Conservation (phyloP, 805 yeast species). For the Torulaspora maleeae region DNA sequence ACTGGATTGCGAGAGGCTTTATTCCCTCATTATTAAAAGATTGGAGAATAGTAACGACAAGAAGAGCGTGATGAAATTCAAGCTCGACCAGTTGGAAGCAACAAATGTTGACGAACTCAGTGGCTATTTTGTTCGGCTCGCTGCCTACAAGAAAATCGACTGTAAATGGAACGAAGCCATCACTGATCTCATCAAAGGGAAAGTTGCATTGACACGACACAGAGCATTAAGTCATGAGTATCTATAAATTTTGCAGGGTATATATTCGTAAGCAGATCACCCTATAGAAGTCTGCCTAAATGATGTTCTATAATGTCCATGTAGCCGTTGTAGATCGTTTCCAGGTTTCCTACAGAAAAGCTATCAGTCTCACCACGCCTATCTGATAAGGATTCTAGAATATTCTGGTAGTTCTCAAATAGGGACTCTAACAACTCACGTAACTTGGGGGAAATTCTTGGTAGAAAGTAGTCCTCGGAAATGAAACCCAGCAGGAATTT, state of each 20-base stretch:
- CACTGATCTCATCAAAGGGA: constrained; percentile 42
- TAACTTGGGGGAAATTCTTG: constrained; percentile 5
- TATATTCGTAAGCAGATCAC: neutral
- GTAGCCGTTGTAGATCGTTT: constrained; percentile 22
- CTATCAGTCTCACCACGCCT: neutral
- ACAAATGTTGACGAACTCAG: constrained; percentile 67
- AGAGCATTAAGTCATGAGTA: constrained; percentile 23
- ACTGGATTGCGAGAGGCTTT: constrained; percentile 35
- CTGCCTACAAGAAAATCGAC: constrained; percentile 37
- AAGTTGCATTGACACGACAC: constrained; percentile 19
- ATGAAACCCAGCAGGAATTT: constrained; percentile 29
- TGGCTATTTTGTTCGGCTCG: constrained; percentile 57
- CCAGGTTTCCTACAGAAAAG: constrained; percentile 15
- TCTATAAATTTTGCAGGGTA: constrained; percentile 14
- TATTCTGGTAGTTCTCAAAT: neutral
- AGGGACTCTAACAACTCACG: constrained; percentile 2
- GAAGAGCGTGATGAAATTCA: constrained; percentile 41
- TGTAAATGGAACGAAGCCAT: constrained; percentile 49
- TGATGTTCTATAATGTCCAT: constrained; percentile 16
- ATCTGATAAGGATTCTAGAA: constrained; percentile 1
- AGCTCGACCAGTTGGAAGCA: constrained; percentile 30
- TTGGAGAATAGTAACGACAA: constrained; percentile 41
- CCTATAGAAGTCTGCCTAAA: constrained; percentile 4
- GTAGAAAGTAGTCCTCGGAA: constrained; percentile 28
- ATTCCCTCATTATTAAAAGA: constrained; percentile 33